Base-by-base conservation (phyloP, 192 early-diverging fungal species). In the Podila verticillata region DNA sequence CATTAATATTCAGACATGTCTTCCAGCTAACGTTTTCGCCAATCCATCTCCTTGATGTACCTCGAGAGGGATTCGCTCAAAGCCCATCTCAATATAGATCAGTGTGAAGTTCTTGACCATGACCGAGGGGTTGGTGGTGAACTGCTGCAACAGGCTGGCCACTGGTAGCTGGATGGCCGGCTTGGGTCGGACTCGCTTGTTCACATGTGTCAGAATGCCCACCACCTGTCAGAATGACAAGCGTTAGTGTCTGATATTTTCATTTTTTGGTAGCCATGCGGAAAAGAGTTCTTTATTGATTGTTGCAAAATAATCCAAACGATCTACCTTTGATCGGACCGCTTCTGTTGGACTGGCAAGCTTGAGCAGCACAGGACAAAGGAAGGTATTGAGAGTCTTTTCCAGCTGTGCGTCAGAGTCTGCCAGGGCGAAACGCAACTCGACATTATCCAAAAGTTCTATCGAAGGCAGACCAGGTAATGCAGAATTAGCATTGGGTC, bases 81-180 rank as follows among this genome's bases (percentile, higher is more conserved):
- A 86, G 0, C 89, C 95, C 88, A 96, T 94, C 24, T 96, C 90
- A 4, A 98, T 65, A 56, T 96, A 98, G 69, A 98, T 91, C 6
- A 97, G 83, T 12, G 89, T 87, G 74, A 98, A 94, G 73, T 92
- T 92, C 57, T 89, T 90, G 19, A 95, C 89, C 57, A 94, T 85
- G 15, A 78, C 69, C 0, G 82, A 72, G 1, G 84, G 71, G 12
- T 83, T 85, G 26, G 58, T 56, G 35, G 85, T 77, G 20, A 91
- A 92, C 58, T 92, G 87, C 19, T 86, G 82, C 2, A 95, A 44
- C 2, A 98, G 79, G 20, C 89, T n/a, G 5, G 79, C 68, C 1
- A 89, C 73, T 15, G 95, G 96, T 13, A 95, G 73, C 44, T 81
- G 83, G 31, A 96, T 84, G 2, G 68, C 66, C 0, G 82, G 73